Evolutionary conservation across 192 early-diverging fungal species (phyloP).

Genomic region (Rhizophagus clarus): DNA sequence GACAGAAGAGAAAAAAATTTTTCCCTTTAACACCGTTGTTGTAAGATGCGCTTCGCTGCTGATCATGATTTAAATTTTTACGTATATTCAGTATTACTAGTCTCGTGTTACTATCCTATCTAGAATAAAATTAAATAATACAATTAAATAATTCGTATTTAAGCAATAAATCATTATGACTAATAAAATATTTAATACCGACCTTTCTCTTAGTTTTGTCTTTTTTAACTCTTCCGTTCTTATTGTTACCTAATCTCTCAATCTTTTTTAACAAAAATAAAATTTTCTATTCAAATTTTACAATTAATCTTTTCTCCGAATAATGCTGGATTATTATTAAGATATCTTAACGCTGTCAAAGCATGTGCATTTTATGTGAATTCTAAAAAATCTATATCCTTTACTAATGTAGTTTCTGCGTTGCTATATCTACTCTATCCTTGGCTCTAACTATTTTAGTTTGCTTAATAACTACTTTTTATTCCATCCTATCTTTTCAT

Average conservation of each 20-base stretch:
- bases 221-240: neutral
- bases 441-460: slow-evolving; percentile 45
- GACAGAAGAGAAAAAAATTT: too few species aligned
- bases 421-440: slow-evolving; percentile 75
- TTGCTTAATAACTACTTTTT: slow-evolving; percentile 62
- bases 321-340: slow-evolving; percentile 80
- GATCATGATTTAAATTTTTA: too few species aligned
- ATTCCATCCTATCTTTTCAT: slow-evolving; percentile 71
- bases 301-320: slow-evolving; percentile 73
- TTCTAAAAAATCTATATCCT: slow-evolving; percentile 95
- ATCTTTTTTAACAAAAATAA: slow-evolving; percentile 73
- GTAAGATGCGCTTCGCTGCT: too few species aligned
- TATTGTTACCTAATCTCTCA: slow-evolving; percentile 28
- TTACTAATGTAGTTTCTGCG: slow-evolving; percentile 71
- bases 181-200: neutral
- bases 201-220: neutral
- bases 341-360: slow-evolving; percentile 85
- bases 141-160: neutral
- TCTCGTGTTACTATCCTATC: too few species aligned
- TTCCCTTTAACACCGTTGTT: too few species aligned
- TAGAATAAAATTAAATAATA: neutral
- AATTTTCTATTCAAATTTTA: slow-evolving; percentile 92
- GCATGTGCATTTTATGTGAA: slow-evolving; percentile 87
- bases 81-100: too few species aligned
- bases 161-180: neutral